Evolutionary conservation across 768 basidiomycete genomes (phyloP), one percentile per base, ranked within the genome.

Genomic region (Boletus barrowsii): DNA sequence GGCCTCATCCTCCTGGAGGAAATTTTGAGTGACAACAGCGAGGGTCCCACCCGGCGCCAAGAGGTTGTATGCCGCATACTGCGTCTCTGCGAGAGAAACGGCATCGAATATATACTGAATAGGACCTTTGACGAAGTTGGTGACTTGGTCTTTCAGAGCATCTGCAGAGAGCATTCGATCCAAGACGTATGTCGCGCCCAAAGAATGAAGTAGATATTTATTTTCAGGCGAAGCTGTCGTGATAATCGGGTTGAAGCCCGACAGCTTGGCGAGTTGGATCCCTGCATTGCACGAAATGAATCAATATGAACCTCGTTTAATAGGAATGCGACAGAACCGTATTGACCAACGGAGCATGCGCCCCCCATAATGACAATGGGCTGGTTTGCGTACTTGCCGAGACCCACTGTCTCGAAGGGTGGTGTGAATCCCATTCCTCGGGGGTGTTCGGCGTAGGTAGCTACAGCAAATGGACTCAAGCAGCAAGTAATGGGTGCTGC

Each of bases 161-260:
- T 30, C 20, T 1, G 55, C 51, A 3, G 64, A 7, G 10, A 70
- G 60, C 22, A 60, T 51, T 15, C 67, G 63, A 60, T 69, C 71
- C 35, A 76, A 49, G 33, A 76, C 63, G 56, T 69, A 62, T 2
- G 74, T 75, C 18, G 75, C 73, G 17, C 75, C 76, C 10, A 73
- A 49, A 3, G 67, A 65, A 30, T 60, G 52, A 32, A 76, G 63
- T 9, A 62, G 58, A 4, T 51, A 63, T 6, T 55, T 51, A 39
- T 76, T 69, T 42, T 67, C 57, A 18, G 62, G 45, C 17, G 75
- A 75, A 0, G 76, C 65, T 0, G 76, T 75, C 20, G 73, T 65
- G 45, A 75, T 68, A 46, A 76, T 72, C 13, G 68, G 69, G 1
- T 57, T 62, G 52, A 72, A 73, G 10, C 63, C 69, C n/a, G 68